A percentile compares a stretch with the other conserved stretches of the same genome.
phyloP scores from a whole-genome alignment of 495 filamentous ascomycete genomes.

The Oidiodendron maius region DNA sequence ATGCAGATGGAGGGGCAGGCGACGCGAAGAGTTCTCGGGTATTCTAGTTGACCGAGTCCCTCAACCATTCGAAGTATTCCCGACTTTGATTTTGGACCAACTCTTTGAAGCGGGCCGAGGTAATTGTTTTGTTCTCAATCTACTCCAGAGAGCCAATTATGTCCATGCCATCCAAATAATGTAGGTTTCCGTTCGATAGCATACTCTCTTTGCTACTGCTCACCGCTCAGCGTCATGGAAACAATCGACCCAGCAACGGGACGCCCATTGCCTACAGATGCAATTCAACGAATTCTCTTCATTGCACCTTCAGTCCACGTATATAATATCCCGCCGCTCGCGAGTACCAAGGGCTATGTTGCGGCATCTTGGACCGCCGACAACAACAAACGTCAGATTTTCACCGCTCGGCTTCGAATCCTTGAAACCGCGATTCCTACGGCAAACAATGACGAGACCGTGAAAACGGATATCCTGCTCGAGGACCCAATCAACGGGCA shows the following conservation, averaged over 20 bases:
- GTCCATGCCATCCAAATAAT: no score
- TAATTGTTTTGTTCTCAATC: no score
- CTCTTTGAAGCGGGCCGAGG: no score
- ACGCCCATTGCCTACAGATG: slow-evolving; percentile 51
- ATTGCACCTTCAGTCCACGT: slow-evolving; percentile 64
- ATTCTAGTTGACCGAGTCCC: not conserved
- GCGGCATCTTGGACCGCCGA: slow-evolving; percentile 70
- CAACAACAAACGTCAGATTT: slow-evolving; percentile 62
- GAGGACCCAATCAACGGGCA: slow-evolving; percentile 64
- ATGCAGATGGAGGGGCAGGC: no score
- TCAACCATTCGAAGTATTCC: not conserved
- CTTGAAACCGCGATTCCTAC: slow-evolving; percentile 60
- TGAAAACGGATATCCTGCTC: slow-evolving; percentile 67
- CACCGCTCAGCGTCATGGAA: slow-evolving; percentile 13
- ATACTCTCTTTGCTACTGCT: not conserved
- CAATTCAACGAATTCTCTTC: slow-evolving; percentile 76
- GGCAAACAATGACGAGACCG: slow-evolving; percentile 36
- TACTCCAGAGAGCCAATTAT: no score
- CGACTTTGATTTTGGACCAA: no score
- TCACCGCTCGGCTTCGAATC: slow-evolving; percentile 73
- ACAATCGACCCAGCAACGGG: slow-evolving; percentile 55
- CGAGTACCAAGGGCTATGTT: slow-evolving; percentile 64
- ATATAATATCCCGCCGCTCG: slow-evolving; percentile 71
- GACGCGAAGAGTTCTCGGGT: no score
- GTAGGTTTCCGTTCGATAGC: no score